These are phyloP conservation scores for Dryadomyces quercus-mongolicae DNA, from an alignment of 2,329 filamentous ascomycete species.

Conservation along the genomic window DNA sequence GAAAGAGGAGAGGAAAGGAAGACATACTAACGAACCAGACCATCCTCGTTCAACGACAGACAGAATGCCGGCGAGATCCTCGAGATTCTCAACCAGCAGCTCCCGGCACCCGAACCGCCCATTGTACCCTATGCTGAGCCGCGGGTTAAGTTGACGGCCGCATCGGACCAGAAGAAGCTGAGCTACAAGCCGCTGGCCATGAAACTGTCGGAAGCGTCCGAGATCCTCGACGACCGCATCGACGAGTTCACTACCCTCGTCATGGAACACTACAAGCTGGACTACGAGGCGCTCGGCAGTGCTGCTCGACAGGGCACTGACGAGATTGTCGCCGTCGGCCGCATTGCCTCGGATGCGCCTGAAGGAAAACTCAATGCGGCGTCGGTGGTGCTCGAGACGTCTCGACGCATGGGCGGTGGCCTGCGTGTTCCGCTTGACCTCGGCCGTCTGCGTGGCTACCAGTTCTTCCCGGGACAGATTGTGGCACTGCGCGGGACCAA, in stretches of 20 bases:
- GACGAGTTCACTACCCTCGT: conserved; percentile 73
- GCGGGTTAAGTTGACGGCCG: conserved; percentile 73
- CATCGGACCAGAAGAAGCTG: conserved; percentile 83
- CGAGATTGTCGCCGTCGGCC: conserved; percentile 80
- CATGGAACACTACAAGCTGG: conserved; percentile 61
- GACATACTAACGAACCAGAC: conserved; percentile 23
- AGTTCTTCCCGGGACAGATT: conserved; percentile 91
- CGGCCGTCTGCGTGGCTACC: conserved; percentile 53
- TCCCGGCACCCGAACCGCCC: conserved; percentile 54
- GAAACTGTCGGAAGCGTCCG: conserved; percentile 85
- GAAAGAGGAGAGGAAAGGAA: no score
- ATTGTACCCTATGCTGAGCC: conserved; percentile 61
- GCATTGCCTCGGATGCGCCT: conserved; percentile 78
- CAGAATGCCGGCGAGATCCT: conserved; percentile 68
- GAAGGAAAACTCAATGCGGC: conserved; percentile 79
- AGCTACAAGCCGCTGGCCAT: conserved; percentile 87
- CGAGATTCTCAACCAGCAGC: conserved; percentile 71
- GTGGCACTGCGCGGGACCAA: conserved; percentile 82
- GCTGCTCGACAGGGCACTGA: conserved; percentile 74
- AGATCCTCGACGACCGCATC: conserved; percentile 89
- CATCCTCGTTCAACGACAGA: conserved; percentile 62
- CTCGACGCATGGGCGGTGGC: conserved; percentile 70
- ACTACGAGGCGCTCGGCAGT: conserved; percentile 74
- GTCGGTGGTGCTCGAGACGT: conserved; percentile 80
- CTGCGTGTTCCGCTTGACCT: conserved; percentile 71